phyloP scores from a whole-genome alignment of 257 asterid genomes.

The Solanum dulcamara region DNA sequence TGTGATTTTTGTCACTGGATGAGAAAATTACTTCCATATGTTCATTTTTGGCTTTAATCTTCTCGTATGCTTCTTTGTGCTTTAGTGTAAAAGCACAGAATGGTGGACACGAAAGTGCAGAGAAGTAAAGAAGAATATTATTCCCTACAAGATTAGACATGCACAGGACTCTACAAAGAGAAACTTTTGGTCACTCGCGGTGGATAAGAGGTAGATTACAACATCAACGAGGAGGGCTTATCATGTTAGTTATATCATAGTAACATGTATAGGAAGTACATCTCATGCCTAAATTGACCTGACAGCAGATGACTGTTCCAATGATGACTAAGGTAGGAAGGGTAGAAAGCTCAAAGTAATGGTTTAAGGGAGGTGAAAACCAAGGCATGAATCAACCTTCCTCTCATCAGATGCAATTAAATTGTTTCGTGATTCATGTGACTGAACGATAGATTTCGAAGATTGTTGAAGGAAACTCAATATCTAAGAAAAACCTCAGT shows the following conservation, averaged over 20 bases:
- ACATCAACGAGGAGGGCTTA: neutral
- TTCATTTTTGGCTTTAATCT: conserved; percentile 36
- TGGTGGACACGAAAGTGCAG: conserved; percentile 85
- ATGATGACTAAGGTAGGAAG: conserved; percentile 56
- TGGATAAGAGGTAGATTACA: neutral
- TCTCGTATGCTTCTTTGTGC: conserved; percentile 36
- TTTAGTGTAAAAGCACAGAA: conserved; percentile 71
- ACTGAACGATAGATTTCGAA: conserved; percentile 37
- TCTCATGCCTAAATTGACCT: neutral
- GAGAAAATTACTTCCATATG: conserved; percentile 52
- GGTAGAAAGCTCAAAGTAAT: conserved; percentile 45
- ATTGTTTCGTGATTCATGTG: conserved; percentile 35
- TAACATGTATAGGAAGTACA: neutral
- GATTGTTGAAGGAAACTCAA: conserved; percentile 59
- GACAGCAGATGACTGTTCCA: conserved; percentile 24
- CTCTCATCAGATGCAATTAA: conserved; percentile 45
- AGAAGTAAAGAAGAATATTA: conserved; percentile 54
- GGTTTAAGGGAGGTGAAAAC: conserved; percentile 51
- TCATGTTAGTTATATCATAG: neutral
- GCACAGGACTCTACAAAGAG: conserved; percentile 38
- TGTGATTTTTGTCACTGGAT: conserved; percentile 59
- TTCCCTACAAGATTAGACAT: conserved; percentile 59
- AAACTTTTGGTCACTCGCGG: neutral
- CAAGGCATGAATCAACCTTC: conserved; percentile 45
- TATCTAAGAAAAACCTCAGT: neutral